These are phyloP conservation scores for Pigoraptor vietnamica DNA, from an alignment of 78 protist species.

Conservation along the genomic window DNA sequence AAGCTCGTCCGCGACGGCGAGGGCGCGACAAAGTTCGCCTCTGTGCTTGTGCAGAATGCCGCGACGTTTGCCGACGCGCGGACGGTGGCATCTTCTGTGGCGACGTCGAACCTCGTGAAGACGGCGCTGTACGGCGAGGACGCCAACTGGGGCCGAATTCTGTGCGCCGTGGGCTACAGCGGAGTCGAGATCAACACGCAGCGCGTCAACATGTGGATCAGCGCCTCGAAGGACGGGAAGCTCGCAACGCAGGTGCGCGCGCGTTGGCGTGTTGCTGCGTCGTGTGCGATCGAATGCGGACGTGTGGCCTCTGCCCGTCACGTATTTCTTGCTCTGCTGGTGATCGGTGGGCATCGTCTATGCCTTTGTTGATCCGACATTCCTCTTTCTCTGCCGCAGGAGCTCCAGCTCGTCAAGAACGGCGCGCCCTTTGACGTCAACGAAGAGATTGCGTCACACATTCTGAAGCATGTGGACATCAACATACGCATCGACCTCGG, in stretches of 20 bases:
- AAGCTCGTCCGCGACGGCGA: slow-evolving; percentile 63
- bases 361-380: neutral
- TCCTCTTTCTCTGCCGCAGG: neutral
- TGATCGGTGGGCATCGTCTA: too few species aligned
- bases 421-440: slow-evolving; percentile 15
- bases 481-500: neutral
- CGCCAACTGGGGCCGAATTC: slow-evolving; percentile 71
- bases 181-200: slow-evolving; percentile 40
- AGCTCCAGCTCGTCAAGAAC: slow-evolving; percentile 11
- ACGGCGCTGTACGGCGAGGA: slow-evolving; percentile 65
- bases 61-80: slow-evolving; percentile 14
- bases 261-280: too few species aligned
- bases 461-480: slow-evolving; percentile 8
- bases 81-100: slow-evolving; percentile 18
- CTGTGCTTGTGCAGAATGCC: slow-evolving; percentile 26
- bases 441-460: neutral
- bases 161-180: slow-evolving; percentile 61
- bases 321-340: too few species aligned
- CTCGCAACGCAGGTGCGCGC: too few species aligned
- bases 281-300: too few species aligned
- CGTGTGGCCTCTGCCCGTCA: too few species aligned
- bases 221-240: too few species aligned
- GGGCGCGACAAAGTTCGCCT: slow-evolving; percentile 57
- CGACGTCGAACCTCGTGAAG: slow-evolving; percentile 49
- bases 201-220: slow-evolving; percentile 13